Evolutionary conservation across 257 asterid genomes (phyloP), one percentile per base, ranked within the genome.

Genomic region (Plantago ovata): DNA sequence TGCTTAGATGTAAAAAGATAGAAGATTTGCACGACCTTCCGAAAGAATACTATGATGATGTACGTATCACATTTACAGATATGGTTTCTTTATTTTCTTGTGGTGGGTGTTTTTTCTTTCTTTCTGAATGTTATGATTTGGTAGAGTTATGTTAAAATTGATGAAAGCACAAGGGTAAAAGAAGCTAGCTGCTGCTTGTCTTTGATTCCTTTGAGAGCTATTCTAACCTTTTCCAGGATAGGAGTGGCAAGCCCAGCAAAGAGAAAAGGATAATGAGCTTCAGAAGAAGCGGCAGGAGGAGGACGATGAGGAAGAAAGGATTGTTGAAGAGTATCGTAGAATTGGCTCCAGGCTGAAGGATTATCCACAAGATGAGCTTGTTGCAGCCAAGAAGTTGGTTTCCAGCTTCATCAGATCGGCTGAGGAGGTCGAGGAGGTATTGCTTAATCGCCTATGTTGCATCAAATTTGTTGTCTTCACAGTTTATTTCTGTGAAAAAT

Each of bases 211-310:
- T 57, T 56, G 56, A 43, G 62, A 41, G 65, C 47, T 7, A 33
- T 44, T 62, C 80, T 80, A 62, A 70, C 62, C 10, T 49, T 71
- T 56, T 58, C 46, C 65, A 54, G 71, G 64, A 53, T 73, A 92
- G 98, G 96, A 92, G 79, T 92, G 98, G 97, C 98, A 88, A 85
- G 95, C 94, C 20, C 75, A 53, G 72, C 98, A 92, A 76, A 72
- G 96, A 69, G 94, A 92, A 56, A 92, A 88, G 74, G 88, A 94
- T 1, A 88, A 88, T 75, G 98, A 92, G 69, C 67, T 88, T 28
- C 83, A 79, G 20, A 74, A 63, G 75, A 61, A 16, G 72, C 81
- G 83, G 54, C 74, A 75, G 56, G 81, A 74, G 71, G 98, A 92
- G 69, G 91, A 85, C 0, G 91, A 86, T 48, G 89, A 92, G 73